Conservation (phyloP, 192 early-diverging fungal genomes). For the Coemansia sp. region DNA sequence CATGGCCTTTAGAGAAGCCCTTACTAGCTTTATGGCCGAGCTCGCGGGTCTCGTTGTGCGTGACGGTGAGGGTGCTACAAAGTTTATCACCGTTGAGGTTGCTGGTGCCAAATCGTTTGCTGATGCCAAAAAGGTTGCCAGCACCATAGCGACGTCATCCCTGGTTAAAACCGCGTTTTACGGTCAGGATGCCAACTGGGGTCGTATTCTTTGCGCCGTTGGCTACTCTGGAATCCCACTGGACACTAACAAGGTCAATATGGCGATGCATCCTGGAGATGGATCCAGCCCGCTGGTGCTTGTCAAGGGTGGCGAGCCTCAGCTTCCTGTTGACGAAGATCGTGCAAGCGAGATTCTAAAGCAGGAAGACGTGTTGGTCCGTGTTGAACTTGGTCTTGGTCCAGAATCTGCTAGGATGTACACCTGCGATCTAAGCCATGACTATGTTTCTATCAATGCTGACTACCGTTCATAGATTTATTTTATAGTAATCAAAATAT, state of each 20-base stretch:
- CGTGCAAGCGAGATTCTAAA: constrained; percentile 80
- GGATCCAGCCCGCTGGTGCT: constrained; percentile 64
- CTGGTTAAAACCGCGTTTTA: constrained; percentile 96
- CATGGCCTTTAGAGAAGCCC: constrained; percentile 64
- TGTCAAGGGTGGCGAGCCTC: constrained; percentile 79
- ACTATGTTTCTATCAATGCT: constrained; percentile 93
- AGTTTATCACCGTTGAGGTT: constrained; percentile 90
- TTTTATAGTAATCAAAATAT: not conserved
- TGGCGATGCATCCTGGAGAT: constrained; percentile 71
- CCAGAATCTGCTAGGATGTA: constrained; percentile 78
- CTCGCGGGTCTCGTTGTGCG: constrained; percentile 87
- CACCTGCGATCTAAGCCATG: constrained; percentile 93
- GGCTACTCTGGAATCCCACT: constrained; percentile 78
- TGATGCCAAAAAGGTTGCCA: constrained; percentile 79
- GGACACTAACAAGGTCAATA: constrained; percentile 70
- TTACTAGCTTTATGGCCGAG: constrained; percentile 83
- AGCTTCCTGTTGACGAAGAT: constrained; percentile 73
- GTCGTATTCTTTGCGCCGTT: constrained; percentile 88
- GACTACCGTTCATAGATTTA: constrained; percentile 69
- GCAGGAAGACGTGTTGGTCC: constrained; percentile 80
- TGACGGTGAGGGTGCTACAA: constrained; percentile 97
- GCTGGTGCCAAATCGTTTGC: constrained; percentile 69
- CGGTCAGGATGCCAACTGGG: constrained; percentile 98
- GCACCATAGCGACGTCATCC: constrained; percentile 87
- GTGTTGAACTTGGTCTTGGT: constrained; percentile 78